Evolutionary conservation across 257 asterid genomes (phyloP).

Genomic region (Rauvolfia tetraphylla): DNA sequence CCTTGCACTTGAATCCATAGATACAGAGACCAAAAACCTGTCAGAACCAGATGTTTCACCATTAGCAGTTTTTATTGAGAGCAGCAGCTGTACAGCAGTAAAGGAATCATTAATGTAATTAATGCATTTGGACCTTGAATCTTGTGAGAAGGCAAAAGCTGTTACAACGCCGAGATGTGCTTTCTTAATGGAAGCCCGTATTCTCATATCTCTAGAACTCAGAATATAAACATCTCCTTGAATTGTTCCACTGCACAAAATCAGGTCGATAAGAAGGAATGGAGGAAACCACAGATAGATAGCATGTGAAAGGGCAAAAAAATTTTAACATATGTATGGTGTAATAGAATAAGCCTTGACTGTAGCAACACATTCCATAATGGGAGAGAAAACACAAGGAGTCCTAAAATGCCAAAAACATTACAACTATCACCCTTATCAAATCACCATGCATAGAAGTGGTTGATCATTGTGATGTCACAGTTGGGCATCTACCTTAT

Average conservation of each 20-base stretch:
- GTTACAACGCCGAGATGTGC: conserved; percentile 95
- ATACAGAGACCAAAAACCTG: conserved; percentile 79
- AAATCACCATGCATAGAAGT: background rate
- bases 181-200: conserved; percentile 51
- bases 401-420: background rate
- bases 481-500: background rate
- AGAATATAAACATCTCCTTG: conserved; percentile 66
- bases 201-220: conserved; percentile 47
- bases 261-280: conserved; percentile 9
- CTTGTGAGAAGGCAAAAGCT: conserved; percentile 64
- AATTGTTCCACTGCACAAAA: conserved; percentile 73
- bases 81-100: conserved; percentile 8
- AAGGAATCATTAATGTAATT: conserved; percentile 7
- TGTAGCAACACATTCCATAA: background rate
- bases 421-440: background rate
- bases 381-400: background rate
- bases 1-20: conserved; percentile 83
- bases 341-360: background rate
- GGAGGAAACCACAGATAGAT: background rate
- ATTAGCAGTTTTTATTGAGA: conserved; percentile 7
- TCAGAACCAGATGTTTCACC: conserved; percentile 14
- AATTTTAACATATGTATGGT: background rate
- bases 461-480: background rate
- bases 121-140: conserved; percentile 60
- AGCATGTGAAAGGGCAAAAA: conserved; percentile 5